Evolutionary conservation across 257 asterid species (phyloP).

Genomic region (Hygrophila difformis): DNA sequence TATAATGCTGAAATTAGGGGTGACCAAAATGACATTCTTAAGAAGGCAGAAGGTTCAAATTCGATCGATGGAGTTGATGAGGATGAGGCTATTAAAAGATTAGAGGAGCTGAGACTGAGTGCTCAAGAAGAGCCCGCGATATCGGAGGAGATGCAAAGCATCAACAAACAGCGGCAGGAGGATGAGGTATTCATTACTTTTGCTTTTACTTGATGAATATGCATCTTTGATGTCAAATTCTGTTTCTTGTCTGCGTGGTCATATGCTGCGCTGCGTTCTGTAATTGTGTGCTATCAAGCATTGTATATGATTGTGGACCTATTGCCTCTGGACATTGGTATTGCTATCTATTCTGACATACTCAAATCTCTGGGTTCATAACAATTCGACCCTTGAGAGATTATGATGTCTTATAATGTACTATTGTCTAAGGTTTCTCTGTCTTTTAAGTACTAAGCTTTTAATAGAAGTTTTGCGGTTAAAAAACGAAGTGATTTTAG

Average conservation of each 20-base stretch:
- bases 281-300: background rate
- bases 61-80: conserved; percentile 15
- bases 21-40: background rate
- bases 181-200: conserved; percentile 57
- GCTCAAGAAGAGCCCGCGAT: conserved; percentile 40
- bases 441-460: background rate
- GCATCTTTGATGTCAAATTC: background rate
- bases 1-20: conserved; percentile 12
- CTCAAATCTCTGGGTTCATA: background rate
- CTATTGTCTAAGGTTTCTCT: background rate
- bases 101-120: conserved; percentile 39
- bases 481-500: background rate
- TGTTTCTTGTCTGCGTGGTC: background rate
- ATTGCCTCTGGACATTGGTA: background rate
- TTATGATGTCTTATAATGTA: background rate
- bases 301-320: background rate
- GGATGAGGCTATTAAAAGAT: conserved; percentile 33
- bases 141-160: conserved; percentile 41
- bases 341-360: background rate
- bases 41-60: conserved; percentile 16
- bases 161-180: conserved; percentile 65
- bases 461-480: background rate
- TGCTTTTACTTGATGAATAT: background rate
- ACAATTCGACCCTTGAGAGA: background rate
- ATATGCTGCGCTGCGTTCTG: background rate